Percentiles rank a stretch among this genome's conserved stretches.
Evolutionary conservation across 2,329 filamentous ascomycete genomes (phyloP).

Genomic region (Arthrocladium fulminans): DNA sequence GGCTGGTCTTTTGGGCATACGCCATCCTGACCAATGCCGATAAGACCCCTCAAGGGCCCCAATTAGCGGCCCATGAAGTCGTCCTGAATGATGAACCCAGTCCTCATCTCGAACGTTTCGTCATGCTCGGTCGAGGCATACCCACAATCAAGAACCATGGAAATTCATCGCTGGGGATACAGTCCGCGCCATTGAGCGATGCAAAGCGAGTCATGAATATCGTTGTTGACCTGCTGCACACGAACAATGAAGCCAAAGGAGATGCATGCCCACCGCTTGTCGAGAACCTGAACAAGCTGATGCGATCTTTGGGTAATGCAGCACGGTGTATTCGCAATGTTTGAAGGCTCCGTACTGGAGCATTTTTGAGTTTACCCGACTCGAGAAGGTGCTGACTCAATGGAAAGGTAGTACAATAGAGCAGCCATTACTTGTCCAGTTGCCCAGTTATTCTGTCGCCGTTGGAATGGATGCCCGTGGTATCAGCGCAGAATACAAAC

Average conservation of each 20-base stretch:
- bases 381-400: too few species aligned
- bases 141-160: conserved; percentile 10
- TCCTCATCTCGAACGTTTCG: conserved; percentile 10
- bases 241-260: neutral
- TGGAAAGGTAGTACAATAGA: too few species aligned
- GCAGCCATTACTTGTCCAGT: too few species aligned
- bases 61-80: conserved; percentile 20
- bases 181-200: conserved; percentile 7
- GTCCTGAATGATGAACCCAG: conserved; percentile 24
- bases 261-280: conserved; percentile 52
- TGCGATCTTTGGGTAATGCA: conserved; percentile 34
- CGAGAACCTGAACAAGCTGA: conserved; percentile 56
- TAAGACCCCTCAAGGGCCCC: conserved; percentile 19
- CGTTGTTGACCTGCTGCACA: conserved; percentile 37
- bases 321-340: too few species aligned
- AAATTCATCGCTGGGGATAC: neutral
- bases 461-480: too few species aligned
- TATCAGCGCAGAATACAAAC: too few species aligned
- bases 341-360: too few species aligned
- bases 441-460: too few species aligned
- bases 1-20: conserved; percentile 60
- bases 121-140: conserved; percentile 10
- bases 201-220: conserved; percentile 28
- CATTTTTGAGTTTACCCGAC: too few species aligned
- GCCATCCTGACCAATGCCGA: conserved; percentile 46